A percentile compares a stretch with the other conserved stretches of the same genome.
These are phyloP conservation scores for Alternaria sp. DNA, from an alignment of 2,329 filamentous ascomycete genomes.

Conservation along the genomic window DNA sequence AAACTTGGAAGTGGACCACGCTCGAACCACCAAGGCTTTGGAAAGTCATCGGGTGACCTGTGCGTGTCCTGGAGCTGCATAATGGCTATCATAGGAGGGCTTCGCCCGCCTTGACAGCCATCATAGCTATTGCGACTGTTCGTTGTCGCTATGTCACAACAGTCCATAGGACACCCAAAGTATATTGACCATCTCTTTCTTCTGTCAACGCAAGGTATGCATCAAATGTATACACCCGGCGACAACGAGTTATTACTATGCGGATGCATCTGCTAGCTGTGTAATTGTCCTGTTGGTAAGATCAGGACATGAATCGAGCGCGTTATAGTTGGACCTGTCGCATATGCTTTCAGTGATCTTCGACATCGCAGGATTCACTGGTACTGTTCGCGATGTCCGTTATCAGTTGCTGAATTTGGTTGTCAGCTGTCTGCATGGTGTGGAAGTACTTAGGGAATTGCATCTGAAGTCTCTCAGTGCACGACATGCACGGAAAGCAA, in stretches of 20 bases:
- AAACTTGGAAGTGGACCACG: neutral
- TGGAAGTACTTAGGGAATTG: neutral
- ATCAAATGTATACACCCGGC: neutral
- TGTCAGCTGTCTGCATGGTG: neutral
- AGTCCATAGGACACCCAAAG: neutral
- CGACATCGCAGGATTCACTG: fast-evolving
- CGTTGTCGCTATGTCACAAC: fast-evolving
- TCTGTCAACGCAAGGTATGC: fast-evolving
- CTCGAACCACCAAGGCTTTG: neutral
- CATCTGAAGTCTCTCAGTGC: neutral
- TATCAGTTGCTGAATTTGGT: fast-evolving
- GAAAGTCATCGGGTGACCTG: neutral
- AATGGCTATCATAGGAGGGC: neutral
- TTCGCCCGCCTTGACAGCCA: neutral
- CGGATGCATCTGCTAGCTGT: fast-evolving
- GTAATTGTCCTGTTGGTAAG: neutral
- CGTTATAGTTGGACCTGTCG: neutral
- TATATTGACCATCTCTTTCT: neutral
- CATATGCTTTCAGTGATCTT: neutral
- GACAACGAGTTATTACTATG: fast-evolving
- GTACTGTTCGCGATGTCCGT: neutral
- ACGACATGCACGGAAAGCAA: too few species aligned
- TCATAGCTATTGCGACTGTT: too few species aligned
- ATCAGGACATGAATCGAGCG: neutral
- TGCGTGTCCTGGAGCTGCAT: neutral